Percentiles rank a stretch among this genome's conserved stretches.
Conservation (phyloP, 164 flowering plant species). For the Taxillus chinensis region DNA sequence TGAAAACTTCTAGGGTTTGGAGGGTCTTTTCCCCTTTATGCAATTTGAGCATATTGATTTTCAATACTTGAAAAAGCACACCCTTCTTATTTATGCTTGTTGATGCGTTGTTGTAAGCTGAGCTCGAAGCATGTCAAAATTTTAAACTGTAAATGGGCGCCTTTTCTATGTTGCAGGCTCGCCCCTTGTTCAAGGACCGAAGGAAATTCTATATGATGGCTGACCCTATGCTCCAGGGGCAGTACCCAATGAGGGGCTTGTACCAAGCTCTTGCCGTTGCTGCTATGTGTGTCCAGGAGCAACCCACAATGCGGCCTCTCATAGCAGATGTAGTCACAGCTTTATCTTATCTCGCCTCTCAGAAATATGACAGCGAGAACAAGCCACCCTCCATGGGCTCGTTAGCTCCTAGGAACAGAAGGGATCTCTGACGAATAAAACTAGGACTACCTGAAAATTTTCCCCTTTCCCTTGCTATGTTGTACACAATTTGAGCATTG, state of each 20-base stretch:
- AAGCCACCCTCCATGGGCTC: conserved; percentile 33
- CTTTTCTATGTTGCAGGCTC: conserved; percentile 40
- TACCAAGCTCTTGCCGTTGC: conserved; percentile 93
- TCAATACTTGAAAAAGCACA: no score
- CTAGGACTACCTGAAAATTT: conserved; percentile 4
- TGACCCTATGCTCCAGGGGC: conserved; percentile 72
- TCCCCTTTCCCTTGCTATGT: neutral
- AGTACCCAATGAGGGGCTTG: conserved; percentile 64
- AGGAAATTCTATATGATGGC: conserved; percentile 68
- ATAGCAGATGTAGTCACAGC: conserved; percentile 91
- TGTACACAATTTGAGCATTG: conserved; percentile 8
- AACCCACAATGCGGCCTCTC: conserved; percentile 72
- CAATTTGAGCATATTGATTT: no score
- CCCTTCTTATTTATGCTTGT: no score
- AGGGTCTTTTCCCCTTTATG: no score
- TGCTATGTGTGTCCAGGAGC: conserved; percentile 91
- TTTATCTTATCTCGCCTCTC: conserved; percentile 63
- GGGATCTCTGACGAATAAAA: conserved; percentile 15
- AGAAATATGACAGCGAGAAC: conserved; percentile 38
- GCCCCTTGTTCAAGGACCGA: conserved; percentile 72
- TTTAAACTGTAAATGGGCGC: no score
- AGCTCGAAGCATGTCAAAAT: no score
- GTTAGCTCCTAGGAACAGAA: conserved; percentile 35
- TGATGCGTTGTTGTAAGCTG: no score
- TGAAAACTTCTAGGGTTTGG: no score